Evolutionary conservation across 2,329 filamentous ascomycete genomes (phyloP).

Genomic region (Aspergillus uvarum): DNA sequence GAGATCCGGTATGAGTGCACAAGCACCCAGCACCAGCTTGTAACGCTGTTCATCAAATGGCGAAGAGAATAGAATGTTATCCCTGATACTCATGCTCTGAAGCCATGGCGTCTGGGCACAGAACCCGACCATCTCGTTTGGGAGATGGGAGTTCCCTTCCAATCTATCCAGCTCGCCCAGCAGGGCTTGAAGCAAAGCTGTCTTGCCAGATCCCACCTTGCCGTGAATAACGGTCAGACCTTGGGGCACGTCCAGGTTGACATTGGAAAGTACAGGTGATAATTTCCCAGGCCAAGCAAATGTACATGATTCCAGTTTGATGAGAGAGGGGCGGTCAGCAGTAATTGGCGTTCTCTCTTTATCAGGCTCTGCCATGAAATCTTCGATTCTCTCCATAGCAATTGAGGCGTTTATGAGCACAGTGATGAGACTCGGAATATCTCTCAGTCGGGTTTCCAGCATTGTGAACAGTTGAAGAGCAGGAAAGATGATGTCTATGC

Average conservation of each 20-base stretch:
- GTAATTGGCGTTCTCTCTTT: conserved; percentile 63
- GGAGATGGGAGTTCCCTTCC: conserved; percentile 51
- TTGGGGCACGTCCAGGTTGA: conserved; percentile 55
- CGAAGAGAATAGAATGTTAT: conserved; percentile 66
- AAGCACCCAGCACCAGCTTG: conserved; percentile 66
- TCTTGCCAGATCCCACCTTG: conserved; percentile 65
- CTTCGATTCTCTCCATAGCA: conserved; percentile 75
- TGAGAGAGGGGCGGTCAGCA: conserved; percentile 29
- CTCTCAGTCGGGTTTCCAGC: conserved; percentile 70
- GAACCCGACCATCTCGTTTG: conserved; percentile 60
- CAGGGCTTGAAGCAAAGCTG: conserved; percentile 59
- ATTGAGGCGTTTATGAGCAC: conserved; percentile 79
- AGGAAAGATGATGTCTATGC: conserved; percentile 82
- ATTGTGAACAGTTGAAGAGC: conserved; percentile 77
- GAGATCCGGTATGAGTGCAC: conserved; percentile 62
- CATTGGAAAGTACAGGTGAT: conserved; percentile 54
- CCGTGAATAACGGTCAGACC: conserved; percentile 63
- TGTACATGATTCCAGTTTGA: conserved; percentile 60
- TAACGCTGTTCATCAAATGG: conserved; percentile 69
- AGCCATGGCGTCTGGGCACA: conserved; percentile 68
- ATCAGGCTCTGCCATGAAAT: conserved; percentile 83
- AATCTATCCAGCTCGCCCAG: conserved; percentile 60
- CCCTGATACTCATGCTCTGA: conserved; percentile 67
- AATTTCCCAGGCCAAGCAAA: conserved; percentile 77
- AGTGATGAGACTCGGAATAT: conserved; percentile 73